Percentiles rank a stretch among this genome's conserved stretches.
Evolutionary conservation across 2,329 filamentous ascomycete species (phyloP).

Genomic region (Botryotinia narcissicola): DNA sequence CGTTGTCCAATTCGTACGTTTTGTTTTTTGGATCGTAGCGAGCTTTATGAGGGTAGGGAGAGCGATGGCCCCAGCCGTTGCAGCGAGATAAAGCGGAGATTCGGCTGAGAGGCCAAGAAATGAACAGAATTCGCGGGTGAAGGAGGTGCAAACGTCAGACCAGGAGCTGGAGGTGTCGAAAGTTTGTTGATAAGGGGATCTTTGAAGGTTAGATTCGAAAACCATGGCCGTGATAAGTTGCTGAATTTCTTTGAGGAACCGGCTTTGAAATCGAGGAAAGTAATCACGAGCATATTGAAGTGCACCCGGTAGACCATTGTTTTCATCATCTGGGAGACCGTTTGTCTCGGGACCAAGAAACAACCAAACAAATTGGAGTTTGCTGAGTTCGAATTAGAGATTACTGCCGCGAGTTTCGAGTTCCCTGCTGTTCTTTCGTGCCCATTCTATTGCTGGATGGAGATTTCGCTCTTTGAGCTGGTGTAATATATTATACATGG

Average conservation of each 20-base stretch:
- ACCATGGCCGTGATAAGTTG: conserved; percentile 79
- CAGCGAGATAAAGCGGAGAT: conserved; percentile 88
- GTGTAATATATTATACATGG: conserved; percentile 88
- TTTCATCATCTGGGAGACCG: conserved; percentile 52
- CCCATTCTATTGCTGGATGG: conserved; percentile 83
- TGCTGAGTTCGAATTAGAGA: conserved; percentile 90
- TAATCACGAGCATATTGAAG: conserved; percentile 72
- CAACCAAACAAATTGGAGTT: conserved; percentile 85
- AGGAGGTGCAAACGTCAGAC: conserved; percentile 79
- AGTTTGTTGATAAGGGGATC: conserved; percentile 74
- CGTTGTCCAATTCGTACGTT: conserved; percentile 92
- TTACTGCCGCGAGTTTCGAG: conserved; percentile 85
- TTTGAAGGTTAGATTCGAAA: conserved; percentile 69
- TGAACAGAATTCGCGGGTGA: conserved; percentile 92
- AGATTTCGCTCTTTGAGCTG: conserved; percentile 74
- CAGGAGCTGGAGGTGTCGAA: conserved; percentile 77
- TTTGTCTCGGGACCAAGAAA: conserved; percentile 63
- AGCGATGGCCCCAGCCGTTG: conserved; percentile 88
- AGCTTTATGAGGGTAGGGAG: conserved; percentile 87
- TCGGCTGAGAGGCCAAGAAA: conserved; percentile 85
- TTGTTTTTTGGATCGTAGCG: conserved; percentile 80
- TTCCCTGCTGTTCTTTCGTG: conserved; percentile 63
- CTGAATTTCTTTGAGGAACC: conserved; percentile 77
- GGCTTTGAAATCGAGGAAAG: conserved; percentile 70
- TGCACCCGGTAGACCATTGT: conserved; percentile 61